These are phyloP conservation scores for Heracleum sosnowskyi DNA, from an alignment of 129 eudicot species.

Conservation along the genomic window DNA sequence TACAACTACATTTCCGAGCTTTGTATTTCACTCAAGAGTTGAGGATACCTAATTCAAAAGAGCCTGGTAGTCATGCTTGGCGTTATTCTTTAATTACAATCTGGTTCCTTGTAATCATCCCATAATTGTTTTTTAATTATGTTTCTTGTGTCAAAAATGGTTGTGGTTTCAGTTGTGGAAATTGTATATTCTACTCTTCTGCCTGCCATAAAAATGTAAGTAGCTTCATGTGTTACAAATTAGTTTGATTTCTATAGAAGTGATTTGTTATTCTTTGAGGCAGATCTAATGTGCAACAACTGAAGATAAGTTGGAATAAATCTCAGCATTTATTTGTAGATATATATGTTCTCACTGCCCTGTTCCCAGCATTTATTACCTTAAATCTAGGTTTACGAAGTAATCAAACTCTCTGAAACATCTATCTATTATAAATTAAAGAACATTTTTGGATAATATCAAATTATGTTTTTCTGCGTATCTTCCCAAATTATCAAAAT, in stretches of 20 bases:
- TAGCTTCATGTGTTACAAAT: not conserved
- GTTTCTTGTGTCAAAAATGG: not conserved
- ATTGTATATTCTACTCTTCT: not conserved
- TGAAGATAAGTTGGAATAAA: too few relatives aligned
- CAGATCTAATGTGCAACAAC: not conserved
- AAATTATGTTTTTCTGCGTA: too few relatives aligned
- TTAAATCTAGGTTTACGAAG: too few relatives aligned
- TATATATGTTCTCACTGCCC: not conserved
- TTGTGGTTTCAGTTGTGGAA: not conserved
- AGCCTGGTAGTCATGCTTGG: not conserved
- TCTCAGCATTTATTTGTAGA: not conserved
- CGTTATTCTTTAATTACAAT: not conserved
- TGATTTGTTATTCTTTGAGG: constrained; percentile 9
- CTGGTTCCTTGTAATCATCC: constrained; percentile 6
- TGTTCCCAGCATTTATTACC: too few relatives aligned
- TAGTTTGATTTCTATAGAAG: not conserved
- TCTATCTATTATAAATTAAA: too few relatives aligned
- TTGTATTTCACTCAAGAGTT: constrained; percentile 85
- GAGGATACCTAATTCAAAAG: constrained; percentile 48
- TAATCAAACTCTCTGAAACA: too few relatives aligned
- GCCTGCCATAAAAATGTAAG: not conserved
- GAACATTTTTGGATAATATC: too few relatives aligned
- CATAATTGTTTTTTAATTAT: not conserved
- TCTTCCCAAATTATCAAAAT: too few relatives aligned
- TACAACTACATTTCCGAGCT: constrained; percentile 81